Evolutionary conservation across 768 basidiomycete genomes (phyloP).

Genomic region (Leucocoprinus leucothites): DNA sequence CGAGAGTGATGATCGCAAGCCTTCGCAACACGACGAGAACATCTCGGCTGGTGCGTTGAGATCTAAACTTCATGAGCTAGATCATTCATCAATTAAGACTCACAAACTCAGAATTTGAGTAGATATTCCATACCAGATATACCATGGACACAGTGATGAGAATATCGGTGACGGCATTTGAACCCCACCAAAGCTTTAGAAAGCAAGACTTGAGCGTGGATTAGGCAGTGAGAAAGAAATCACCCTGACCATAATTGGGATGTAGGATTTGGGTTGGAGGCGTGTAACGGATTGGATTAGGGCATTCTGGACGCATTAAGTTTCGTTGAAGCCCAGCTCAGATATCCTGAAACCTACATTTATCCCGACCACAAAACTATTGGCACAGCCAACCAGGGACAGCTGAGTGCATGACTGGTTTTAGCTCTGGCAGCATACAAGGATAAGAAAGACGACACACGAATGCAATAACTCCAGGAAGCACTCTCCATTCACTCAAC

Average conservation of each 20-base stretch:
- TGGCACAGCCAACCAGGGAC: not conserved
- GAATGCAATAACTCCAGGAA: not conserved
- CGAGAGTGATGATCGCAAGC: too few relatives aligned
- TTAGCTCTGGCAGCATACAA: not conserved
- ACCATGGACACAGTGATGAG: not conserved
- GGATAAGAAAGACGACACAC: not conserved
- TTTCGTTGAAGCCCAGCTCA: too few relatives aligned
- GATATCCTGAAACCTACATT: not conserved
- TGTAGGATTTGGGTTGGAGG: not conserved
- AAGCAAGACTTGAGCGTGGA: too few relatives aligned
- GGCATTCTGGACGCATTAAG: not conserved
- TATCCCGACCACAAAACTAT: not conserved
- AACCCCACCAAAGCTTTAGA: not conserved
- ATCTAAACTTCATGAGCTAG: too few relatives aligned
- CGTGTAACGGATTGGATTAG: not conserved
- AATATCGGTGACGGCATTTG: not conserved
- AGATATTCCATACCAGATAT: too few relatives aligned
- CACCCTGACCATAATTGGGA: not conserved
- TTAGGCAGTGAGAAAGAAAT: not conserved
- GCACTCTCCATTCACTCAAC: not conserved
- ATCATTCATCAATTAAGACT: too few relatives aligned
- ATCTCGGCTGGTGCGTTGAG: too few relatives aligned
- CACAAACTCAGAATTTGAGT: too few relatives aligned
- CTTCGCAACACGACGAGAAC: too few relatives aligned
- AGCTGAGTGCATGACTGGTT: not conserved